phyloP scores from a whole-genome alignment of 2,329 filamentous ascomycete species.

The Cladosporium sp. region DNA sequence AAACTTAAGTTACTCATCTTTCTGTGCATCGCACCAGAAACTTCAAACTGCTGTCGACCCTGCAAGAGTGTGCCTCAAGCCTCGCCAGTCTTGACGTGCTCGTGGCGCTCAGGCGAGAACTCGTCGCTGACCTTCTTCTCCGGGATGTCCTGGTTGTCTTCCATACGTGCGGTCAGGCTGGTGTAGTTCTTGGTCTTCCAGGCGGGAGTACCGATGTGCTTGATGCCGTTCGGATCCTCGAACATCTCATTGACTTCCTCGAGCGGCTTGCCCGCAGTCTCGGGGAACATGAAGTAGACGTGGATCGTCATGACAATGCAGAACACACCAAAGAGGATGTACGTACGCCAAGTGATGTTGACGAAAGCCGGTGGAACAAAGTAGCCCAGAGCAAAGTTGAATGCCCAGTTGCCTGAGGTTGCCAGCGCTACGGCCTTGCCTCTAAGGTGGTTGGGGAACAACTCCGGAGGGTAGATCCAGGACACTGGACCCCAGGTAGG shows the following conservation, averaged over 20 bases:
- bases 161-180: conserved; percentile 17
- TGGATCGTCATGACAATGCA: conserved; percentile 65
- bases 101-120: conserved; percentile 15
- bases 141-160: conserved; percentile 18
- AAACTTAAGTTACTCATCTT: too few relatives aligned
- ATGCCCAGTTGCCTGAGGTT: conserved; percentile 59
- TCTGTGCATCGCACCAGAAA: too few relatives aligned
- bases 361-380: conserved; percentile 57
- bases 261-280: conserved; percentile 69
- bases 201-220: conserved; percentile 50
- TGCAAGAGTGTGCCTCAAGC: neutral
- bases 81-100: neutral
- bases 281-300: conserved; percentile 62
- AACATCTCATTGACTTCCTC: conserved; percentile 77
- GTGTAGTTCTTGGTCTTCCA: conserved; percentile 47
- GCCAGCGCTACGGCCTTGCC: conserved; percentile 60
- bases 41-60: too few relatives aligned
- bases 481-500: conserved; percentile 59
- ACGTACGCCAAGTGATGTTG: conserved; percentile 56
- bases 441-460: conserved; percentile 59
- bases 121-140: conserved; percentile 21
- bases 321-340: conserved; percentile 73
- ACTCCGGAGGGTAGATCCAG: conserved; percentile 50
- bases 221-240: conserved; percentile 34
- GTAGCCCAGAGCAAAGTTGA: conserved; percentile 56